Evolutionary conservation across 108 stramenopile genomes (phyloP).

Genomic region (Cyclotella sp.): DNA sequence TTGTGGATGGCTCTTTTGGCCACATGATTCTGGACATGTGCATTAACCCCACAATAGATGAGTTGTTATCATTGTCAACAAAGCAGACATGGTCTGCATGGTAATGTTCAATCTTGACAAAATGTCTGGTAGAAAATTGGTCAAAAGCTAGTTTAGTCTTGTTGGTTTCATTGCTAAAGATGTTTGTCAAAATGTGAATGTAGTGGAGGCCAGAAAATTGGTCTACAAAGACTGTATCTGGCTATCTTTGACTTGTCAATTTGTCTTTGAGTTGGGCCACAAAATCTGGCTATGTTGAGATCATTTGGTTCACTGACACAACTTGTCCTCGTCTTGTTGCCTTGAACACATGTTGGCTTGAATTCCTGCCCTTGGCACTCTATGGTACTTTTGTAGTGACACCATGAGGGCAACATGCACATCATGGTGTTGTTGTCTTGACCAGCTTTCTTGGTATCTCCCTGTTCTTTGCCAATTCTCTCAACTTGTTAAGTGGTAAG

Average conservation of each 20-base stretch:
- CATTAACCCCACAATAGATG: constrained; percentile 19
- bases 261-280: constrained; percentile 51
- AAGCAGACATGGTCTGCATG: constrained; percentile 46
- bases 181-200: no score
- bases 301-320: constrained; percentile 58
- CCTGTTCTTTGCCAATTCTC: constrained; percentile 21
- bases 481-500: constrained; percentile 29
- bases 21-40: background rate
- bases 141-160: background rate
- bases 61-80: constrained; percentile 20
- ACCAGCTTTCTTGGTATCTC: constrained; percentile 32
- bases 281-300: constrained; percentile 46
- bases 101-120: constrained; percentile 30
- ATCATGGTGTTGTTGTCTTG: constrained; percentile 23
- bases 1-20: no score
- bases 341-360: background rate
- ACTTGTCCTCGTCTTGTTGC: constrained; percentile 1
- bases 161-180: no score
- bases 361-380: no score
- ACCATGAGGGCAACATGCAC: constrained; percentile 36
- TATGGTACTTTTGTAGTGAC: no score
- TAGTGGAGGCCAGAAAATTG: constrained; percentile 11
- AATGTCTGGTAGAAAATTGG: background rate
- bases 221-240: constrained; percentile 25
- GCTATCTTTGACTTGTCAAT: constrained; percentile 14